Evolutionary conservation across 495 filamentous ascomycete genomes (phyloP), one percentile per base, ranked within the genome.

Genomic region (Astrothelium macrocarpum): DNA sequence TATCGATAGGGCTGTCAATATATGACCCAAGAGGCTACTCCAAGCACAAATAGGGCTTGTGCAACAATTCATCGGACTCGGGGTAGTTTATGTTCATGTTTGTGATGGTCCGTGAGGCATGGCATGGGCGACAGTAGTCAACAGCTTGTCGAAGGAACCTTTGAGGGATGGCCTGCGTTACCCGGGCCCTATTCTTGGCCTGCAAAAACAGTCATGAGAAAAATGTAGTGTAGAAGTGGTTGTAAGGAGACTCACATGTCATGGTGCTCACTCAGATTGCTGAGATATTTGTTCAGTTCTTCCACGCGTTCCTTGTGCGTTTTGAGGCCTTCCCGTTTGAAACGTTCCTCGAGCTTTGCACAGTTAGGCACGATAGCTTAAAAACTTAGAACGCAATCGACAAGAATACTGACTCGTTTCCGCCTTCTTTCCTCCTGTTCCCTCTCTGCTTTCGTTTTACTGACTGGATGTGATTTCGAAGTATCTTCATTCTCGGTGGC

Each of bases 271-370:
- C 90, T 95, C 71, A 98, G 76, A 65, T 86, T 86, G 65, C 88
- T 91, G 46, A 98, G 78, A 72, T 96, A 95, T 71, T 90, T 89
- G 73, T 98, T 98, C 66, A 97, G 79, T 74, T 96, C 91, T 74
- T 98, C 91, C 49, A 98, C 94, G 1, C 89, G 86, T 80, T 98
- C 87, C 74, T 97, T 98, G 71, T 98, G 94, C 45, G 91, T 95
- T 81, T 97, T 98, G 68, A 89, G 80, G 28, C 91, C 89, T 69
- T 91, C 90, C 31, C 87, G 81, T 72, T 89, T 84, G 32, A 95
- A 79, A 39, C 91, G 81, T 75, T 98, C 88, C 68, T 84, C 80
- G 65, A 85, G 76, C 80, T 83, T 28, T 16, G 68, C 61, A 46
- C 11, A 32, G 31, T 18, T 71, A 45, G 71, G 61, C 70, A 58